Percentiles rank a stretch among this genome's conserved stretches.
phyloP scores from a whole-genome alignment of 805 yeast genomes.

The Metschnikowia lunata region DNA sequence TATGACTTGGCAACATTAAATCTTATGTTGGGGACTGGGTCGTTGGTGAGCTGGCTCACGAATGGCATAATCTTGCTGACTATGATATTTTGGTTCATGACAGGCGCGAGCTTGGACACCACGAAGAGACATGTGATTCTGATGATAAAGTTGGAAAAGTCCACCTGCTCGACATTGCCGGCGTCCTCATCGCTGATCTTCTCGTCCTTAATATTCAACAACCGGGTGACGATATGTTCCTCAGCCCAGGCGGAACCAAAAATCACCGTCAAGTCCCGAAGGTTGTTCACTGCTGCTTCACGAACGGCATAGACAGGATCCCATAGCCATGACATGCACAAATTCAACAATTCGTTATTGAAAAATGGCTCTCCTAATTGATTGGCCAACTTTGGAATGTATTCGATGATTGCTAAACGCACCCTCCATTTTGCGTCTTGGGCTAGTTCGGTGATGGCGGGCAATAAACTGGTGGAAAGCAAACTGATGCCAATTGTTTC shows the following conservation, averaged over 20 bases:
- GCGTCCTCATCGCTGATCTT: slow-evolving; percentile 20
- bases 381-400: slow-evolving; percentile 89
- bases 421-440: slow-evolving; percentile 98
- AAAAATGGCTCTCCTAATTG: slow-evolving; percentile 92
- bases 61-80: slow-evolving; percentile 73
- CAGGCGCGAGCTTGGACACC: slow-evolving; percentile 76
- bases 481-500: slow-evolving; percentile 90
- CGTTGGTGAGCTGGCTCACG: slow-evolving; percentile 63
- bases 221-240: slow-evolving; percentile 71
- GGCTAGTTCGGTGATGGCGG: slow-evolving; percentile 94
- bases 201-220: slow-evolving; percentile 40
- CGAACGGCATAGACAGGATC: slow-evolving; percentile 95
- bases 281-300: slow-evolving; percentile 88
- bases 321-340: slow-evolving; percentile 98
- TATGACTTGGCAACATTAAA: slow-evolving; percentile 91
- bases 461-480: slow-evolving; percentile 80
- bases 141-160: slow-evolving; percentile 75
- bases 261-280: slow-evolving; percentile 72
- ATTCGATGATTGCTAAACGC: slow-evolving; percentile 92
- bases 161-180: slow-evolving; percentile 30
- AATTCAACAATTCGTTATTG: slow-evolving; percentile 82
- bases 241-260: slow-evolving; percentile 96
- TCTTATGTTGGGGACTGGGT: slow-evolving; percentile 90
- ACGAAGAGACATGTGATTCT: slow-evolving; percentile 90
- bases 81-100: slow-evolving; percentile 53